Evolutionary conservation across 768 basidiomycete species (phyloP), one percentile per base, ranked within the genome.

Genomic region (Phanerodontia chrysosporium): DNA sequence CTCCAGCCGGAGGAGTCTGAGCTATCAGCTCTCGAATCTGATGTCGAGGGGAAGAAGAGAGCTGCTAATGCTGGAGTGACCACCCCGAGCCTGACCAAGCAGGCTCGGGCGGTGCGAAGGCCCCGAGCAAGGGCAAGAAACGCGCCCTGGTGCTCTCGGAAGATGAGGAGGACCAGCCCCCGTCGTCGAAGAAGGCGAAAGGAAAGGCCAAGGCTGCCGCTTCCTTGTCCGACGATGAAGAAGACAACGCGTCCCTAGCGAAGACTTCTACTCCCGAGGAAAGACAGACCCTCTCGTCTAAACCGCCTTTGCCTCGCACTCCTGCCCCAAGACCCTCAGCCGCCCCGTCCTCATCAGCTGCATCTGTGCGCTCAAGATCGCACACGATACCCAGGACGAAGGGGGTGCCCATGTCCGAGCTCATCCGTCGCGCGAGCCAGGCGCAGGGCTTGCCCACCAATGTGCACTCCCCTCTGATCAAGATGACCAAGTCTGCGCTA

Each of bases 361-460:
- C 61, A 57, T 42, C 57, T 49, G 45, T 64, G 1, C 78, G 81
- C 60, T 78, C 80, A 49, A 75, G 83, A 59, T 9, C 39, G 18
- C 39, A 42, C 18, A 8, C 9, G 39, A 80, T 67, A 52, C 58
- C 79, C n/a, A 74, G 81, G 3, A 74, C 75, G 53, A 73, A 69
- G 2, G 84, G 78, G 24, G 82, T 83, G 2, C 81, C 87, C 3
- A 87, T 92, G 86, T 80, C 83, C 51, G 90, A 90, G 69, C 81
- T 90, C 62, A 89, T 91, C 61, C 81, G 83, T 49, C 85, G 83
- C 56, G 89, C 83, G 29, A 86, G 84, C 66, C 83, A 87, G 1
- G 76, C 81, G 59, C 84, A 87, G 16, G 81, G 76, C 55, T 87
- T 89, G 10, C 87, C 85, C 0, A 85, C 76, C 21, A 36, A 67